Conservation (phyloP, 345 rosid genomes). For the Dipteronia dyeriana region DNA sequence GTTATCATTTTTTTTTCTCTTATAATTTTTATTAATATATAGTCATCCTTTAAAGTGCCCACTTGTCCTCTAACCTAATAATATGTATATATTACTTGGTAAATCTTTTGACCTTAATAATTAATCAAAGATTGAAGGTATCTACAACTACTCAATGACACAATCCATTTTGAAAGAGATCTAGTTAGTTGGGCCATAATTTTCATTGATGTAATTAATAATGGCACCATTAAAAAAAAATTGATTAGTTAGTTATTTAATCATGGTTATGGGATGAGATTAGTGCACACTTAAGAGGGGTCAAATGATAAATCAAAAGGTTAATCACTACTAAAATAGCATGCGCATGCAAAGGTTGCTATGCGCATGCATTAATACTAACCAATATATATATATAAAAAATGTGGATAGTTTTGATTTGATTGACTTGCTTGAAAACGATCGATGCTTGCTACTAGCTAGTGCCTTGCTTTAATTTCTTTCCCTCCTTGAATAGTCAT, state of each 20-base stretch:
- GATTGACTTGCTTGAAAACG: conserved; percentile 4
- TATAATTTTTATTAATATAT: no score
- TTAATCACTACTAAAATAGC: conserved; percentile 26
- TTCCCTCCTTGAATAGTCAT: not conserved
- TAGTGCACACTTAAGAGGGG: conserved; percentile 17
- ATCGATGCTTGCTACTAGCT: not conserved
- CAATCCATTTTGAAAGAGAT: conserved; percentile 33
- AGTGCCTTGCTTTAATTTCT: not conserved
- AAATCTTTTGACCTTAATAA: conserved; percentile 26
- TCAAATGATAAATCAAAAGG: conserved; percentile 13
- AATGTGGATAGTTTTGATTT: not conserved
- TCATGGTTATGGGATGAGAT: conserved; percentile 5
- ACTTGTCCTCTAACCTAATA: conserved; percentile 22
- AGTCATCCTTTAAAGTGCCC: conserved; percentile 13
- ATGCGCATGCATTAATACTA: conserved; percentile 33
- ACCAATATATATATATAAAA: not conserved
- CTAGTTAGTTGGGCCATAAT: conserved; percentile 13
- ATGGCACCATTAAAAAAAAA: conserved; percentile 6
- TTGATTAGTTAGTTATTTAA: not conserved
- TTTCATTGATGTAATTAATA: conserved; percentile 33
- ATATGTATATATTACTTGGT: not conserved
- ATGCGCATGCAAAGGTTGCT: conserved; percentile 22
- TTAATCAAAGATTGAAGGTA: conserved; percentile 18
- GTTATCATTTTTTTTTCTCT: not conserved
- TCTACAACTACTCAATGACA: conserved; percentile 38